Evolutionary conservation across 306 rosid genomes (phyloP).

Genomic region (Sechiopsis laciniata): DNA sequence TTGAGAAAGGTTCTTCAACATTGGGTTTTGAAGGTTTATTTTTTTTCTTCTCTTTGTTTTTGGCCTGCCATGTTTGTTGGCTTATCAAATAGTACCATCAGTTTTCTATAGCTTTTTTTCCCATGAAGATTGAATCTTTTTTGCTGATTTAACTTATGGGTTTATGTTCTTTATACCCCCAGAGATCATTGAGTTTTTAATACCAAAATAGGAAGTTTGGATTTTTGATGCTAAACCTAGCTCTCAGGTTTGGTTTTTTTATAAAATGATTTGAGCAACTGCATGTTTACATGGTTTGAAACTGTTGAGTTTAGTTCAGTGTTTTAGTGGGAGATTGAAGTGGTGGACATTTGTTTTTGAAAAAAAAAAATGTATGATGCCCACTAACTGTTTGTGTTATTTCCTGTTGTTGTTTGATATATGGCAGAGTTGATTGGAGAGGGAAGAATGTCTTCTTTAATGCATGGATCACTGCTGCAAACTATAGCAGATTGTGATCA

Average conservation of each 20-base stretch:
- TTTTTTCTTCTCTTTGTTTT: not conserved
- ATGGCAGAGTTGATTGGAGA: slow-evolving; percentile 6
- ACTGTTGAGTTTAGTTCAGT: not conserved
- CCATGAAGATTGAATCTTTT: not conserved
- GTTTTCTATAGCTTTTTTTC: no score
- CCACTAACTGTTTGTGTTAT: slow-evolving; percentile 12
- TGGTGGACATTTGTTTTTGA: not conserved
- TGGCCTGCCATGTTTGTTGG: not conserved
- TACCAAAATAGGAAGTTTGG: not conserved
- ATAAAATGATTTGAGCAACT: not conserved
- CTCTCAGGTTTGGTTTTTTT: not conserved
- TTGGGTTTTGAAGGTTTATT: slow-evolving; percentile 28
- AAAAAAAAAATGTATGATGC: not conserved
- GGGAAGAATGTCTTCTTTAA: slow-evolving; percentile 43
- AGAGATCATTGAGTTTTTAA: not conserved
- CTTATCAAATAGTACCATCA: no score
- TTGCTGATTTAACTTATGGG: not conserved
- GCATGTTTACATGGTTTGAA: not conserved
- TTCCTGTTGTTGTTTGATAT: not conserved
- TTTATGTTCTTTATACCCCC: not conserved
- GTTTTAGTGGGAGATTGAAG: not conserved
- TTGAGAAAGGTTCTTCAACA: slow-evolving; percentile 22
- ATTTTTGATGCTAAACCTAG: not conserved
- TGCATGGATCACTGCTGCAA: slow-evolving; percentile 53
- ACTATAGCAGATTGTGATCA: slow-evolving; percentile 34